A percentile compares a stretch with the other conserved stretches of the same genome.
phyloP scores from a whole-genome alignment of 805 yeast species.

The Zygosaccharomyces bailii region DNA sequence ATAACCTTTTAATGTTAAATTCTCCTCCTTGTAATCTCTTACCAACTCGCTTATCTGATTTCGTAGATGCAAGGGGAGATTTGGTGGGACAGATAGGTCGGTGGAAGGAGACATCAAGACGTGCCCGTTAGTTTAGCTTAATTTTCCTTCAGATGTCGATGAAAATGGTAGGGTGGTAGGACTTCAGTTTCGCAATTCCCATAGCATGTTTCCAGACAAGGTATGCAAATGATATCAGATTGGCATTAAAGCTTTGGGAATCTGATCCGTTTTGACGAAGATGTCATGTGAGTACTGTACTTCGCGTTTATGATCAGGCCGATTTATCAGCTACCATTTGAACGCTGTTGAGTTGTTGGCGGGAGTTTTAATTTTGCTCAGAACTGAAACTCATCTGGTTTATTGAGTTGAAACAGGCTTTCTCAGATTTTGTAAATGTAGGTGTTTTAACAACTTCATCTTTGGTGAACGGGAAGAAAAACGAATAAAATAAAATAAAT shows the following conservation, averaged over 20 bases:
- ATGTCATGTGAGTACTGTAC: neutral
- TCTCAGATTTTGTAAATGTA: too few species aligned
- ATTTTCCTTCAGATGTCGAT: neutral
- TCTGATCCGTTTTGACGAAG: neutral
- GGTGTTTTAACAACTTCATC: too few species aligned
- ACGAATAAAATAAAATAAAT: too few species aligned
- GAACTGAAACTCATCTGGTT: too few species aligned
- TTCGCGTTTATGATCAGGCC: too few species aligned
- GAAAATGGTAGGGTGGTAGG: neutral
- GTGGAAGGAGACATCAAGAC: too few species aligned
- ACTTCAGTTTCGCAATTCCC: neutral
- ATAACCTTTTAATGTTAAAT: conserved; percentile 71
- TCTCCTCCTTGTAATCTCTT: conserved; percentile 60
- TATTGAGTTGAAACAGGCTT: too few species aligned
- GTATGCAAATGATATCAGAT: neutral
- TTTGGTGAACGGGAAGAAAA: too few species aligned
- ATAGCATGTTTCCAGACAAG: neutral
- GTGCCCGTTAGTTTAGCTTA: conserved; percentile 1
- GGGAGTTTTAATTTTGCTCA: neutral
- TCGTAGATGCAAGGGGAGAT: conserved; percentile 38
- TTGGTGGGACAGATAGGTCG: conserved; percentile 48
- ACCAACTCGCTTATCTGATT: conserved; percentile 42
- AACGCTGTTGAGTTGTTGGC: too few species aligned
- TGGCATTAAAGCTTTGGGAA: neutral
- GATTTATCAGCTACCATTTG: too few species aligned